Base-by-base conservation (phyloP, 768 basidiomycete species). In the Kwoniella botswanensis region DNA sequence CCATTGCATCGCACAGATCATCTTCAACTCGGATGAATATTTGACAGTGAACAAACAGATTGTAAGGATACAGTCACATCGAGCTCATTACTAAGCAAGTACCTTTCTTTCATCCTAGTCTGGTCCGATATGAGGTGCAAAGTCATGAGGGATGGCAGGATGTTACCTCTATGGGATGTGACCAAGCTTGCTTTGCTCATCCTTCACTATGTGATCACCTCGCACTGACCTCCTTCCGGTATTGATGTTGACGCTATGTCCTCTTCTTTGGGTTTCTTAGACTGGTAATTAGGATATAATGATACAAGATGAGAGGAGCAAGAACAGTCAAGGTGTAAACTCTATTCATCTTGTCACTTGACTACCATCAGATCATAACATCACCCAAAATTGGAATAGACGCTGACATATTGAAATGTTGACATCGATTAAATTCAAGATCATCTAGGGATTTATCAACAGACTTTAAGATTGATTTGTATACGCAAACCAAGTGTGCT, bases 181-280 rank as follows among this genome's bases (percentile, higher is more conserved):
- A 26, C 24, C 24, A 26, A 26, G 46, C 46, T 13, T 50, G 46
- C 12, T 50, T 50, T 50, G 46, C 24, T 26, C 46, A 50, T 50
- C 46, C 13, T 18, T 55, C 26, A 24, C 56, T 58, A 58, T 58
- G 22, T 58, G 24, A 58, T 58, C 57, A 24, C 57, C 4, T 58
- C 46, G 12, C 15, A 50, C 10, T 58, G 15, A 41, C 57, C 57
- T 7, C 12, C 22, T 35, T 58, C 57, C 35, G 57, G 57, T 58
- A 21, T 26, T 42, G 24, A 26, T 4, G 22, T 24, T 22, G 57
- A 26, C 46, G 46, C 46, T 50, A 50, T 50, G 46, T 3, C 46
- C 46, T 50, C 46, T 50, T 50, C 18, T 35, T 35, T 35, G 35
- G 35, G 35, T 4, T 1, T 35, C 6, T 35, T 35, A 35, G 35